These are phyloP conservation scores for Pyrus bretschneideri DNA, from an alignment of 306 rosid species.

Conservation along the genomic window DNA sequence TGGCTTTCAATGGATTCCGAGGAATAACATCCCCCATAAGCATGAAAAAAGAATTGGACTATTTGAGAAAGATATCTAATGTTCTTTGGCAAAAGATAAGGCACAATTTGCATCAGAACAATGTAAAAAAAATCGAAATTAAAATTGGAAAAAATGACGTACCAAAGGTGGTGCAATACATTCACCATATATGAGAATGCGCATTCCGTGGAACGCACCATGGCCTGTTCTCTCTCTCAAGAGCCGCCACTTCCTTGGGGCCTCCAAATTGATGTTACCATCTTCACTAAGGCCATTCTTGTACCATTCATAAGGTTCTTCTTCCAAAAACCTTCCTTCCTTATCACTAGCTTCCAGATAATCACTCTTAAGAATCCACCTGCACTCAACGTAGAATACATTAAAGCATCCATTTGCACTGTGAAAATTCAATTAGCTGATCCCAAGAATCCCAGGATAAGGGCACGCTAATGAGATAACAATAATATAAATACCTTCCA, in stretches of 20 bases:
- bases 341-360: constrained; percentile 61
- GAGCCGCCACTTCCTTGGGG: constrained; percentile 93
- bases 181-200: constrained; percentile 65
- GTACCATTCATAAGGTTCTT: constrained; percentile 92
- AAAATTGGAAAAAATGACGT: constrained; percentile 18
- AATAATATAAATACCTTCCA: constrained; percentile 63
- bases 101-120: not conserved
- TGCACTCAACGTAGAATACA: constrained; percentile 31
- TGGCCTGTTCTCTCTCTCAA: constrained; percentile 78
- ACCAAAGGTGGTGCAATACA: constrained; percentile 87
- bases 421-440: not conserved
- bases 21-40: not conserved
- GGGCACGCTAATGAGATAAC: not conserved
- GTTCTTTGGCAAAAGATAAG: not conserved
- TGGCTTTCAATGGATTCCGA: not conserved
- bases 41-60: not conserved
- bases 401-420: not conserved
- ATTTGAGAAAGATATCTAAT: not conserved
- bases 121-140: not conserved
- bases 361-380: constrained; percentile 94
- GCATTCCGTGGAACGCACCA: constrained; percentile 80
- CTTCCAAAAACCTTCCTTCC: constrained; percentile 58
- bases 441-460: not conserved
- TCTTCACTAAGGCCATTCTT: constrained; percentile 69
- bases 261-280: constrained; percentile 82